Evolutionary conservation across 768 basidiomycete genomes (phyloP), one percentile per base, ranked within the genome.

Genomic region (Lentinula sp.): DNA sequence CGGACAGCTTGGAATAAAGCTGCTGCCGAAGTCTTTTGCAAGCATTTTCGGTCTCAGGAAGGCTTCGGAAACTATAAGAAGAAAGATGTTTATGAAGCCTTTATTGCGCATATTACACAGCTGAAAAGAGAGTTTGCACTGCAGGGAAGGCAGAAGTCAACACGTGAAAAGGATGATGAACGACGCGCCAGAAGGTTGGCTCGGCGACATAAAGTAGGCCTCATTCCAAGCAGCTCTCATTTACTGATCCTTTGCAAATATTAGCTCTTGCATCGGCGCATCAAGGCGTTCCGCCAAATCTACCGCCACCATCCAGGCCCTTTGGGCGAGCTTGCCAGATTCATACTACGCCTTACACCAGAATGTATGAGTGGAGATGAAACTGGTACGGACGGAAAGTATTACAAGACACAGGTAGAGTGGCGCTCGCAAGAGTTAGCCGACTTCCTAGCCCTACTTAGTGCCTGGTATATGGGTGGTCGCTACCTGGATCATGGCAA

Each of bases 321-420:
- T 3, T 53, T 53, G 52, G 33, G 35, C 12, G 35, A 53, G 16
- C 16, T 53, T 3, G 32, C 52, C 7, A 35, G 18, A 8, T 53
- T 53, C 16, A 37, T 53, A 6, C 23, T 6, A 18, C 33, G 4
- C 18, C n/a, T 53, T 6, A 36, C 13, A 35, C 15, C 36, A 5
- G 52, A 53, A n/a, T 36, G 52, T 18, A 53, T 53, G 52, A 53
- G 52, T 18, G 52, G 52, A 6, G 52, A 53, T 37, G 52, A 53
- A 18, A 53, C 28, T 37, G 52, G 52, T 9, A 12, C 52, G 5
- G 52, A 53, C 13, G 15, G 33, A 15, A 51, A 51, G 28, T 51
- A 18, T 32, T 51, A 20, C 49, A 51, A 51, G 28, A 51, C 49
- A 23, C 18, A 3, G 32, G 49, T 51, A 3, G n/a, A 10, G n/a